phyloP scores from a whole-genome alignment of 2,329 filamentous ascomycete species.

The Stemphylium lycopersici region DNA sequence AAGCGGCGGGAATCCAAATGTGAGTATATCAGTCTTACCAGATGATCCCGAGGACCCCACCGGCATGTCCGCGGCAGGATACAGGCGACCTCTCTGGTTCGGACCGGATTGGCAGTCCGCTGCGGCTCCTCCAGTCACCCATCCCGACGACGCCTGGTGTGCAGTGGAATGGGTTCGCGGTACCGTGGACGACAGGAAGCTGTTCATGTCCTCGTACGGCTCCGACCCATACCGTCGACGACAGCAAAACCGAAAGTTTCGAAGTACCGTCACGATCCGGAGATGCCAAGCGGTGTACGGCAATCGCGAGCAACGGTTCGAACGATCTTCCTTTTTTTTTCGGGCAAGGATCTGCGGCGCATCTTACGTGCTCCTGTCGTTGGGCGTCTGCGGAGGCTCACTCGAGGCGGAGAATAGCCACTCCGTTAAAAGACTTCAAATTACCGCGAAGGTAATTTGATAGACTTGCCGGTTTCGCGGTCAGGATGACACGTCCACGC shows the following conservation, averaged over 20 bases:
- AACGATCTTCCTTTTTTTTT: conserved; percentile 11
- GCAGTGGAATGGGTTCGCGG: background rate
- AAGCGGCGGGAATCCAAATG: conserved; percentile 37
- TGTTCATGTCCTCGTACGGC: background rate
- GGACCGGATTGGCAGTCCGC: background rate
- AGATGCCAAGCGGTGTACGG: conserved; percentile 24
- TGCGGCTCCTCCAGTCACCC: background rate
- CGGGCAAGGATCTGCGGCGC: conserved; percentile 27
- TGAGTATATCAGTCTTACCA: conserved; percentile 23
- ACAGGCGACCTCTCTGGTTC: conserved; percentile 1
- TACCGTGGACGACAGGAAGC: background rate
- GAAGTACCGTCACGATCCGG: conserved; percentile 16
- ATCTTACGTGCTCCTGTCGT: conserved; percentile 9
- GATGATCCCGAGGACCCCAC: background rate
- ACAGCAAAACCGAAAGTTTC: background rate
- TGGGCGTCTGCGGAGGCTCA: conserved; percentile 2
- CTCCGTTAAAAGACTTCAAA: background rate
- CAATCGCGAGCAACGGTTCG: conserved; percentile 22
- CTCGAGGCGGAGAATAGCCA: conserved; percentile 3
- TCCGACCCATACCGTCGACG: background rate
- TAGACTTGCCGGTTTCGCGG: conserved; percentile 1
- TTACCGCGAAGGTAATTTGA: conserved; percentile 4
- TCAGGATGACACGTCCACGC: conserved; percentile 14
- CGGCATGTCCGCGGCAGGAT: conserved; percentile 1
- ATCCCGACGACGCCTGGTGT: background rate